Evolutionary conservation across 106 monocot species (phyloP), one percentile per base, ranked within the genome.

Genomic region (Apostasia ramifera): DNA sequence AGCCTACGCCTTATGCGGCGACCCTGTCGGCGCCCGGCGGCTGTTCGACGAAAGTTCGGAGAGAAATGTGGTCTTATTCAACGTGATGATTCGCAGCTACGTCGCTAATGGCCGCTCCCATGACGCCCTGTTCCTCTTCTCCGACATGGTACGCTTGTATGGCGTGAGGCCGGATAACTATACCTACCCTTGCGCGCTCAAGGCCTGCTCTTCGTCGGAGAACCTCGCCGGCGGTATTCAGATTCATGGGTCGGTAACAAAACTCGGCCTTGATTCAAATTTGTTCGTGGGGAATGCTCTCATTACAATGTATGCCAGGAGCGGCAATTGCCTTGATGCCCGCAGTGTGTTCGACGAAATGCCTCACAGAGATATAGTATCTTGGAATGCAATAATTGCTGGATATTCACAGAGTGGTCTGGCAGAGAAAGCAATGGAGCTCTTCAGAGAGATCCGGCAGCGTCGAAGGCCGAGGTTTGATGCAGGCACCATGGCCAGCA

Each of bases 21-120:
- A 81, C 48, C 73, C 80, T 42, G 1, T 8, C 4, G 3, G 39
- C 51, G 72, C 89, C 44, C 88, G 92, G 67, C 58, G 66, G 55
- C 42, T 97, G 73, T 92, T 97, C 81, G 89, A 92, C 75, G 39
- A 15, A 71, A 80, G 61, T 14, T 13, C 75, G 38, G 2, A 68
- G 6, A 75, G 57, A 15, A 86, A 72, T 54, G 75, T 84, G 58
- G 41, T 97, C 73, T 89, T 86, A 70, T 97, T 80, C 79, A 97
- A 92, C 57, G 95, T 92, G 63, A 84, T 97, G 86, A 81, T 97
- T 54, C 79, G 95, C 39, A 78, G 80, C 60, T 89, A 89, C 77
- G 82, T 84, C 44, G 77, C 66, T 53, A 78, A 84, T 60, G 46
- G 67, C 41, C 67, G 59, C 61, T 77, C 70, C 57, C 52, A 46